Percentiles rank a stretch among this genome's conserved stretches.
phyloP scores from a whole-genome alignment of 192 early-diverging fungal genomes.

The Coemansia sp. region DNA sequence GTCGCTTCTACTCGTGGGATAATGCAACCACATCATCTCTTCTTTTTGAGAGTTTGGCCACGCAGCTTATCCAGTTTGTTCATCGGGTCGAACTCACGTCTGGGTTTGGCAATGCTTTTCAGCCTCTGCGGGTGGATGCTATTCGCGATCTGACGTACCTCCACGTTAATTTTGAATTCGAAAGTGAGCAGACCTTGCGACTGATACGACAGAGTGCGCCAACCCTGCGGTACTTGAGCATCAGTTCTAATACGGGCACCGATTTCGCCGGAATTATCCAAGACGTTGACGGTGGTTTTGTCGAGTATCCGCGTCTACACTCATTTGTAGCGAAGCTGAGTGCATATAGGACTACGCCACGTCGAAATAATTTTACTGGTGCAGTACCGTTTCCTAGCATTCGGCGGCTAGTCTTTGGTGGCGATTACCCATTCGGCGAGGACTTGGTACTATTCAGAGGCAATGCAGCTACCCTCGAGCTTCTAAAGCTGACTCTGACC shows the following conservation, averaged over 20 bases:
- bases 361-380: not conserved
- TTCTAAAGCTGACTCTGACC: not conserved
- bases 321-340: not conserved
- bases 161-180: not conserved
- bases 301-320: not conserved
- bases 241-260: not conserved
- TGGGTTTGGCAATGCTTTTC: not conserved
- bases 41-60: not conserved
- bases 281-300: not conserved
- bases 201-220: not conserved
- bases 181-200: not conserved
- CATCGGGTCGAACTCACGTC: not conserved
- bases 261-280: not conserved
- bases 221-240: not conserved
- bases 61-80: not conserved
- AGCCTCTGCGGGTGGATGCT: not conserved
- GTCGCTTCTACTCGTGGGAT: no score
- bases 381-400: not conserved
- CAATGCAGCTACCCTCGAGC: not conserved
- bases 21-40: not conserved
- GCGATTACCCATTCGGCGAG: not conserved
- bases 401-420: not conserved
- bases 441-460: not conserved
- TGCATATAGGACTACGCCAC: not conserved
- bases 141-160: not conserved